Base-by-base conservation (phyloP, 805 yeast species). In the Alloascoidea hylecoeti region DNA sequence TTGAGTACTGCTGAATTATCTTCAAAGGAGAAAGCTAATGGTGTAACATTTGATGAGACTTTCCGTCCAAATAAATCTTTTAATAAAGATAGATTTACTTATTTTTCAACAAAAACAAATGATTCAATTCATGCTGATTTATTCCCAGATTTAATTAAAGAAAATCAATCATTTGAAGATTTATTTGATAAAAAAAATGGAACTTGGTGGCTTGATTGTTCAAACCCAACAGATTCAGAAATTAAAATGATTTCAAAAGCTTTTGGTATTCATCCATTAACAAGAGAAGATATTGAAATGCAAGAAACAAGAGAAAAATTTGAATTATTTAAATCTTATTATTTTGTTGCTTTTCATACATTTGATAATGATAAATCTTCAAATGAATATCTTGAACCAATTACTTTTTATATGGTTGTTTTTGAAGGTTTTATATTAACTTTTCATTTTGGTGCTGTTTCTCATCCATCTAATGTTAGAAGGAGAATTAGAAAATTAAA, bases 231-330 rank as follows among this genome's bases (percentile, higher is more conserved):
- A 0, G 97, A 92, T 51, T 96, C 86, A 47, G 98, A 89, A 56
- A 84, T 92, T 94, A 86, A 89, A 50, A 92, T 80, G 0, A 48
- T 89, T 9, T 74, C 94, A 17, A 85, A 85, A 49, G 76, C 96
- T 0, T 89, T 89, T 60, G 95, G 94, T 1, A 84, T 89, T 41
- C 98, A 89, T 57, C 98, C 98, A 0, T 68, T 89, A 48, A 89
- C 98, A 0, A 83, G 96, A 0, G 98, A 89, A 53, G 98, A 89
- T 59, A 88, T 89, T 36, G 80, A 82, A 42, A 59, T 88, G 19
- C 95, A 95, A 2, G 98, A 89, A 53, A 81, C 95, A 1, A 72
- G 97, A 45, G 98, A 89, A 55, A 89, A 89, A 52, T 96, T 89
- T 15, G 98, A 89, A 58, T 57, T 92, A 23, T 89, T 89, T 61